phyloP scores from a whole-genome alignment of 306 rosid genomes.

The Ziziphus jujuba region DNA sequence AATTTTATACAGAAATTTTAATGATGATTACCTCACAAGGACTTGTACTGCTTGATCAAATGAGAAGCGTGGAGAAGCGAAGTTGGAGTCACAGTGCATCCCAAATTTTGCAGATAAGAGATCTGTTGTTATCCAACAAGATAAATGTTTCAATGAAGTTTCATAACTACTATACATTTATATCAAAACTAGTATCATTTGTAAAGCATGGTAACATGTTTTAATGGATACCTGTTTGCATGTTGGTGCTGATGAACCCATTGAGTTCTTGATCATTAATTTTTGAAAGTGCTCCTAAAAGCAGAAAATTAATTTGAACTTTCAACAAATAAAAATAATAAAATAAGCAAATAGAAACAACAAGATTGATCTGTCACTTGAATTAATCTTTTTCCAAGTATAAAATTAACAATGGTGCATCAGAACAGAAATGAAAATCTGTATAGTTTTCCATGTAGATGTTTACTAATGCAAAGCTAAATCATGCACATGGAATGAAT shows the following conservation, averaged over 20 bases:
- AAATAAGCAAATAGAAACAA: not conserved
- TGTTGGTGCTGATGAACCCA: conserved; percentile 81
- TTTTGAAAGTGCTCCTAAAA: conserved; percentile 88
- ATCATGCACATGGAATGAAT: too few relatives aligned
- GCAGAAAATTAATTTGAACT: not conserved
- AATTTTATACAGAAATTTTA: not conserved
- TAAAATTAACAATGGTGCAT: too few relatives aligned
- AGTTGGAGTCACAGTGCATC: conserved; percentile 76
- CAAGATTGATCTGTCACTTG: too few relatives aligned
- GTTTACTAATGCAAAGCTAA: too few relatives aligned
- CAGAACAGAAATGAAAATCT: too few relatives aligned
- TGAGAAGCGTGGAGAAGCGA: conserved; percentile 90
- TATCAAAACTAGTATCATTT: too few relatives aligned
- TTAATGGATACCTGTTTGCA: conserved; percentile 84
- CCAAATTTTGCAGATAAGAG: conserved; percentile 79
- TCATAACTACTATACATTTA: not conserved
- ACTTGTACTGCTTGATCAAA: conserved; percentile 88
- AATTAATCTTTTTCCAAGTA: too few relatives aligned
- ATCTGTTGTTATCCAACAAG: too few relatives aligned
- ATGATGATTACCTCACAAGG: conserved; percentile 45
- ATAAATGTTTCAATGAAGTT: too few relatives aligned
- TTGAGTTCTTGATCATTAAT: conserved; percentile 71
- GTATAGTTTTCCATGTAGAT: too few relatives aligned
- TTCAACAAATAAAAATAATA: not conserved
- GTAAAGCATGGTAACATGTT: too few relatives aligned